Evolutionary conservation across 2,329 filamentous ascomycete genomes (phyloP), one percentile per base, ranked within the genome.

Genomic region (Diplodia sapinea): DNA sequence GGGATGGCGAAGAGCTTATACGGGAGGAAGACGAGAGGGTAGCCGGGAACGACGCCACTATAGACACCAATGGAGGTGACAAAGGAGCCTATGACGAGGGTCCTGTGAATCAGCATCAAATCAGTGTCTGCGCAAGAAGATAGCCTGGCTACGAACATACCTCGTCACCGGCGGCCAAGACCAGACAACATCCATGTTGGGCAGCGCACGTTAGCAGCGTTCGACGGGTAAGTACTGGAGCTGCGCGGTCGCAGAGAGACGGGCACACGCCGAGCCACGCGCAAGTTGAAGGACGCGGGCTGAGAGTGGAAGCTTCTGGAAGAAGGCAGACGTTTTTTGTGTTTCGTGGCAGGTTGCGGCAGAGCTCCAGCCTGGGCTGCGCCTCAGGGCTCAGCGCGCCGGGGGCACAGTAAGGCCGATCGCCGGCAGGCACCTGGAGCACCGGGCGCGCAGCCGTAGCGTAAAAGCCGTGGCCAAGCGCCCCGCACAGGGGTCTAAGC

Each of bases 131-230:
- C 50, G 36, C 33, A 38, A 54, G 49, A 31, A 26, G n/a, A n/a
- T 59, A n/a, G 6, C 8, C 1, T 20, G 20, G 29, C 29, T 31
- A 29, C 15, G 15, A 57, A 70, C 82, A 74, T 84, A 91, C 89
- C 89, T 87, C 68, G 87, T 83, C 72, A 91, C 86, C 67, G 88
- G 88, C 74, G 89, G 89, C 73, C 87, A 84, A 72, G 84, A 82
- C 86, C 87, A 89, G 76, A 89, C 90, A 70, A 82, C 81, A 79
- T 89, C 87, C 84, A 88, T 86, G 67, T 72, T 74, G 68, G 62
- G 67, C 57, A 69, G 69, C 56, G 71, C 5, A n/a, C 47, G 56
- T 63, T 61, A 63, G 56, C 65, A 54, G 47, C 59, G 57, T 4
- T 38, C n/a, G 51, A n/a, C 50, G 36, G 38, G 47, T 6, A 38